phyloP scores from a whole-genome alignment of 306 rosid species.

The Inga oerstediana region DNA sequence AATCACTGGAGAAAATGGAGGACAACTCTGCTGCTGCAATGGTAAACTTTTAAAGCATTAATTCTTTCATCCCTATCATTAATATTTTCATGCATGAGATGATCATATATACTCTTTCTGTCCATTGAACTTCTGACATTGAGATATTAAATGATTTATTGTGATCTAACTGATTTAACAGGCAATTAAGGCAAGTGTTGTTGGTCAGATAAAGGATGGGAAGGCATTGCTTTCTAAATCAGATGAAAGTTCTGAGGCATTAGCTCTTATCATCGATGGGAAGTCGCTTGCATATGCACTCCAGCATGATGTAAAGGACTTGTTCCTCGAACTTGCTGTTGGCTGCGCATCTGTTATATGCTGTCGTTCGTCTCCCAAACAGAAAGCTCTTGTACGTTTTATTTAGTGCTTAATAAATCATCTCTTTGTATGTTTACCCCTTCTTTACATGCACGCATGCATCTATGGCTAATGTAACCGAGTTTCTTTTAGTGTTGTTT shows the following conservation, averaged over 20 bases:
- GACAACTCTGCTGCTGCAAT: conserved; percentile 43
- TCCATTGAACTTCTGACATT: neutral
- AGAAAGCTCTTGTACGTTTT: conserved; percentile 77
- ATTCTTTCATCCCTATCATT: neutral
- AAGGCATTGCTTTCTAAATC: conserved; percentile 50
- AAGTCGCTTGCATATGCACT: conserved; percentile 78
- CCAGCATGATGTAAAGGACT: conserved; percentile 70
- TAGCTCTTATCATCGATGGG: conserved; percentile 91
- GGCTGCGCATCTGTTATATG: conserved; percentile 92
- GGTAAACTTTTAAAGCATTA: conserved; percentile 31
- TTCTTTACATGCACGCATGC: neutral
- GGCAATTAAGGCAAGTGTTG: conserved; percentile 72
- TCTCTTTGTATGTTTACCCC: neutral
- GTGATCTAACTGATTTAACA: conserved; percentile 34
- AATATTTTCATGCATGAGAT: neutral
- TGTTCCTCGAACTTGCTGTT: conserved; percentile 72
- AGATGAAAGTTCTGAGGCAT: conserved; percentile 53
- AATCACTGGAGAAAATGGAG: conserved; percentile 59
- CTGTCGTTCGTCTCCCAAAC: conserved; percentile 94
- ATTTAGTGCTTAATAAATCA: neutral
- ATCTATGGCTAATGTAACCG: neutral
- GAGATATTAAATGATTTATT: conserved; percentile 4
- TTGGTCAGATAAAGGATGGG: conserved; percentile 66
- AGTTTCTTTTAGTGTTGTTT: neutral
- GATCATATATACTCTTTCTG: neutral